A percentile compares a stretch with the other conserved stretches of the same genome.
Evolutionary conservation across 768 basidiomycete genomes (phyloP).

Genomic region (Amanita thiersii): DNA sequence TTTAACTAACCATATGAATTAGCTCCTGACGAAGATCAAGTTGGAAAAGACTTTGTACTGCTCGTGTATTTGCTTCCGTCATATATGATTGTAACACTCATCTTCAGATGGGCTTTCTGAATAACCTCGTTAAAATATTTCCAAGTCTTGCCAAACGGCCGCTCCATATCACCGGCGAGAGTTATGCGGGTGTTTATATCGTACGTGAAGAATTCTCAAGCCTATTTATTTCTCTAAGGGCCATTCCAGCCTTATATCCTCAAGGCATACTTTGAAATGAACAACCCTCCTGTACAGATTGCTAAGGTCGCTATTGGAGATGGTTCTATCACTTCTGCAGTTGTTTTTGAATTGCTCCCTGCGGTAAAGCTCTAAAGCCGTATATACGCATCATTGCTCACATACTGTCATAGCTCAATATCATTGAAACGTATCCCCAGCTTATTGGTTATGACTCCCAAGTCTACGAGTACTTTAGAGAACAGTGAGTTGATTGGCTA

Average conservation of each 20-base stretch:
- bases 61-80: not conserved
- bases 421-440: slow-evolving; percentile 69
- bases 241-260: slow-evolving; percentile 59
- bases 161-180: slow-evolving; percentile 63
- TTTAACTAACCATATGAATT: slow-evolving; percentile 3
- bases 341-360: slow-evolving; percentile 45
- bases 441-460: slow-evolving; percentile 64
- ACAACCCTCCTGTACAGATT: slow-evolving; percentile 59
- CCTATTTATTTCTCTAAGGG: not conserved
- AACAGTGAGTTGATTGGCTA: slow-evolving; percentile 43
- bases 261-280: slow-evolving; percentile 58
- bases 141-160: slow-evolving; percentile 61
- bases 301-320: slow-evolving; percentile 67
- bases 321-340: slow-evolving; percentile 45
- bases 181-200: slow-evolving; percentile 70
- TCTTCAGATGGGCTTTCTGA: slow-evolving; percentile 59
- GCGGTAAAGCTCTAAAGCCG: slow-evolving; percentile 31
- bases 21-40: slow-evolving; percentile 59
- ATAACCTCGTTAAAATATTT: slow-evolving; percentile 68
- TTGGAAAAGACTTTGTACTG: slow-evolving; percentile 46
- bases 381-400: slow-evolving; percentile 1
- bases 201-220: slow-evolving; percentile 24
- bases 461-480: slow-evolving; percentile 59
- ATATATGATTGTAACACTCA: not conserved
- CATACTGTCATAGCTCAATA: slow-evolving; percentile 29